phyloP scores from a whole-genome alignment of 345 rosid species.

The Salix purpurea region DNA sequence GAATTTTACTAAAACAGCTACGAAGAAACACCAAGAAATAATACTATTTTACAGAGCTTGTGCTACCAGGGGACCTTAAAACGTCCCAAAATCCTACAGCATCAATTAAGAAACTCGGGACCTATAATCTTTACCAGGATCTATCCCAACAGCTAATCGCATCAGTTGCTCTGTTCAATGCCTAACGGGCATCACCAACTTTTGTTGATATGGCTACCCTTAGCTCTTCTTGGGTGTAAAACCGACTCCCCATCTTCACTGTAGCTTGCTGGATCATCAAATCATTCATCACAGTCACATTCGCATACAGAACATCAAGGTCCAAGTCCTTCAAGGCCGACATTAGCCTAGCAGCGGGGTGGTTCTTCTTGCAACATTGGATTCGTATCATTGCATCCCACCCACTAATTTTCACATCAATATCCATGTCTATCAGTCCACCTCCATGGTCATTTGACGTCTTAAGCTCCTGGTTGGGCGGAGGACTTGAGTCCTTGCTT shows the following conservation, averaged over 20 bases:
- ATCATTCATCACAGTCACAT: slow-evolving; percentile 78
- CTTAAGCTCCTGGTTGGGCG: slow-evolving; percentile 35
- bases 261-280: slow-evolving; percentile 97
- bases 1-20: slow-evolving; percentile 21
- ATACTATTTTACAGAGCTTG: slow-evolving; percentile 33
- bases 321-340: slow-evolving; percentile 78
- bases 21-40: slow-evolving; percentile 15
- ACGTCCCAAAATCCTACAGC: slow-evolving; percentile 34
- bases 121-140: slow-evolving; percentile 10
- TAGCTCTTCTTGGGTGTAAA: slow-evolving; percentile 81
- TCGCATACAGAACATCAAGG: slow-evolving; percentile 84
- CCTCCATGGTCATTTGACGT: slow-evolving; percentile 25
- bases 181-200: slow-evolving; percentile 42
- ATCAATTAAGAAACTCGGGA: slow-evolving; percentile 5
- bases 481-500: slow-evolving; percentile 26
- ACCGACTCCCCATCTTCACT: slow-evolving; percentile 75
- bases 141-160: slow-evolving; percentile 9
- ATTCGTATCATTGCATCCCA: slow-evolving; percentile 84
- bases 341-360: slow-evolving; percentile 90
- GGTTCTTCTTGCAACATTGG: slow-evolving; percentile 72
- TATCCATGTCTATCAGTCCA: slow-evolving; percentile 56
- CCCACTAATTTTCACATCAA: slow-evolving; percentile 84
- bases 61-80: slow-evolving; percentile 35
- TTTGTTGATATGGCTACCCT: slow-evolving; percentile 53
- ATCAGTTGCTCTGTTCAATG: neutral